Evolutionary conservation across 352 stramenopile genomes (phyloP), one percentile per base, ranked within the genome.

Genomic region (Stramenopiles sp.): DNA sequence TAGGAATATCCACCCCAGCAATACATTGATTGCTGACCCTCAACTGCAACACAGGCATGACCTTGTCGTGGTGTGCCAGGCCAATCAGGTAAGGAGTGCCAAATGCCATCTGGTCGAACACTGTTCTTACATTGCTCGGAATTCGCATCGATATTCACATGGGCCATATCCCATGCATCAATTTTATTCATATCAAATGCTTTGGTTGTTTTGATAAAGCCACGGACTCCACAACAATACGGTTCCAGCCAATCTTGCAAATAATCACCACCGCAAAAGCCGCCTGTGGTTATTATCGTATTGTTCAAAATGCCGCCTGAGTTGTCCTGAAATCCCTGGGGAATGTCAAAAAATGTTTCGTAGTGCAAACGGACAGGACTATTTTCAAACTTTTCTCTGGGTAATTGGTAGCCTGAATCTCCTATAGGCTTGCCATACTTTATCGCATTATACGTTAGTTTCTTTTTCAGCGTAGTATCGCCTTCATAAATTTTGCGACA

Each of bases 181-280:
- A 71, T 22, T 22, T 22, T 27, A 71, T 25, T 25, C 55, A 27
- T 25, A 27, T 71, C n/a, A n/a, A n/a, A n/a, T n/a, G n/a, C n/a
- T n/a, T n/a, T n/a, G n/a, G n/a, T n/a, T n/a, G n/a, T 14, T 14
- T 8, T 14, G 4, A 33, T 14, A 78, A 78, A 78, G 8, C 71
- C 71, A 31, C 71, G 71, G 1, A 33, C 22, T 14, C 71, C 71
- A 78, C 71, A 78, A 14, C 71, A 78, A 33, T 78, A 78, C 8
- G 30, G 4, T 14, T 31, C 4, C 22, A 4, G 4, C 1, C 4
- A 78, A 14, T 4, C 71, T 14, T 78, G 4, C n/a, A n/a, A n/a
- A n/a, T n/a, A n/a, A 14, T 78, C 14, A 33, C 71, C 71, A 31
- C 71, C 71, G 22, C 71, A 78, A 78, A 78, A 78, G 22, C 71